Base-by-base conservation (phyloP, 345 rosid genomes). In the Syzygium grande region DNA sequence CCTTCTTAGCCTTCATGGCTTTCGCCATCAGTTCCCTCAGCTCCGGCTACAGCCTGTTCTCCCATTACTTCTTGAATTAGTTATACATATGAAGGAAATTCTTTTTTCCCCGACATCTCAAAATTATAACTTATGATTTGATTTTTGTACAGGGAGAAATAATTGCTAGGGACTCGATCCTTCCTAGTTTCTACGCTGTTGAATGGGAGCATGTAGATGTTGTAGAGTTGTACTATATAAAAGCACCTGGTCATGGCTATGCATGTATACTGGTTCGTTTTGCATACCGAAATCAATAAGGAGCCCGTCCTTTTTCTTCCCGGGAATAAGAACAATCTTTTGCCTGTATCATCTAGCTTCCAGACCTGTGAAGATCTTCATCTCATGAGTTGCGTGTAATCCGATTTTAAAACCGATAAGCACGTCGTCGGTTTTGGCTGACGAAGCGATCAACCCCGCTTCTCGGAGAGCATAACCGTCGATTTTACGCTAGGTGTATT, bases 1-100 rank as follows among this genome's bases (percentile, higher is more conserved):
- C 99, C 34, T 97, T 98, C 89, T 83, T 97, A 52, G 98, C 98
- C 49, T 97, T 98, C 89, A 34, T 88, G 58, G 97, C 95, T 86
- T 97, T 95, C 87, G 98, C 98, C 56, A 61, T 89, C 68, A 97
- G 99, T 90, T 94, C 99, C 73, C 77, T 97, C 58, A 89, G 95
- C 80, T 98, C 99, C n/a, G 94, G 96, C 87, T 93, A 93, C 93
- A 89, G 88, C 86, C 92, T 97, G 30, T 97, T 85, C 88, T 52
- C 89, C 90, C 63, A 11, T 53, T 4, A 51, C 2, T 11, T n/a
- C 14, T 49, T 58, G n/a, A 16, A 84, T 52, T 58, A 6, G 53
- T 46, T 51, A 61, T 59, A 86, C 13, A 43, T 43, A 43, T 43
- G 46, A 43, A 73, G 49, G 83, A 73, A 73, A 73, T 73, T 73